Evolutionary conservation across 140 eudicot species (phyloP).

Genomic region (Flaveria floridana): DNA sequence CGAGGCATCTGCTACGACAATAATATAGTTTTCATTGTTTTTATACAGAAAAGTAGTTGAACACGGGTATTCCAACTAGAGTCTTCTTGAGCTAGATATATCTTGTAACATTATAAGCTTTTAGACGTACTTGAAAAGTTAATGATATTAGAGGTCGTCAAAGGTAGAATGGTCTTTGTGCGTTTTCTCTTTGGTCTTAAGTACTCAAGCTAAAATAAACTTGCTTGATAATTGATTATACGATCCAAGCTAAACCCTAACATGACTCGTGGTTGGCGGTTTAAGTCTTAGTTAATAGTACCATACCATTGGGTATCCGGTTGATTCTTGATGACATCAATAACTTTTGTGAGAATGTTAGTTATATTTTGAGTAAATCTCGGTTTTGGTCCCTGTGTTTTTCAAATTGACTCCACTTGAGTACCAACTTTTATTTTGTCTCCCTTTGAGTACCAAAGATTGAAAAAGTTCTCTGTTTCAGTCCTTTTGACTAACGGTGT

Average conservation of each 20-base stretch:
- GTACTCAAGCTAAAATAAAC: background rate
- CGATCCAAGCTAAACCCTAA: background rate
- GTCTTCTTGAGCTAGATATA: background rate
- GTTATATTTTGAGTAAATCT: no score
- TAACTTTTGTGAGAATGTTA: conserved; percentile 14
- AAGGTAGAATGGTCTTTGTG: background rate
- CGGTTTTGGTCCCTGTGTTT: no score
- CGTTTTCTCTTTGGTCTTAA: background rate
- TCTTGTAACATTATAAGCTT: background rate
- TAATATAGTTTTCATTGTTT: background rate
- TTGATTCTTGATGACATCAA: background rate
- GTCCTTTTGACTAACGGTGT: no score
- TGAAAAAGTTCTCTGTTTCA: no score
- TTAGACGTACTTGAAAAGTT: background rate
- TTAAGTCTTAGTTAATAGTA: background rate
- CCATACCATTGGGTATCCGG: background rate
- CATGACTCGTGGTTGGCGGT: background rate
- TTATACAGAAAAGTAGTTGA: background rate
- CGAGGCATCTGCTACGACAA: background rate
- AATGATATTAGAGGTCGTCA: background rate
- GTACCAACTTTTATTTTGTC: no score
- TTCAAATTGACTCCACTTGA: no score
- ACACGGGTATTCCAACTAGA: background rate
- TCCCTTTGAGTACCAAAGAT: no score
- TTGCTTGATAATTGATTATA: background rate